These are phyloP conservation scores for Musa balbisiana DNA, from an alignment of 202 grass and related monocot species.

Conservation along the genomic window DNA sequence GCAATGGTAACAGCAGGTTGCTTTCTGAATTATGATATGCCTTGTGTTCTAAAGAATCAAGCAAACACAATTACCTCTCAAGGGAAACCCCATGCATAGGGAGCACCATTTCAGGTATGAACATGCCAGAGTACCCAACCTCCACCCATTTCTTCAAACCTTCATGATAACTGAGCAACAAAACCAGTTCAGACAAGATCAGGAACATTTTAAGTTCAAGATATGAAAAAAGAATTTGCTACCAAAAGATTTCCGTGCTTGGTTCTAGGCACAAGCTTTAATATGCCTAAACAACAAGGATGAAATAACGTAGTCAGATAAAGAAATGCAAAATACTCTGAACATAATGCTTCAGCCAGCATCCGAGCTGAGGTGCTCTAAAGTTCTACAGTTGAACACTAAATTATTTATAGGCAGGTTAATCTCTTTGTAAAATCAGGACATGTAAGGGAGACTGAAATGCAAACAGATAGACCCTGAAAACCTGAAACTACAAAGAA, in stretches of 20 bases:
- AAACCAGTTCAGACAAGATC: neutral
- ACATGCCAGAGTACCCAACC: conserved; percentile 94
- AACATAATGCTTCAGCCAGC: neutral
- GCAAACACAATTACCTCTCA: conserved; percentile 51
- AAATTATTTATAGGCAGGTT: too few species aligned
- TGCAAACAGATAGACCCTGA: too few species aligned
- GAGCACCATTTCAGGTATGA: conserved; percentile 92
- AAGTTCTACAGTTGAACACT: neutral
- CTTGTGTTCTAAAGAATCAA: neutral
- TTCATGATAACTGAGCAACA: conserved; percentile 69
- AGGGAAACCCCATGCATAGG: conserved; percentile 94
- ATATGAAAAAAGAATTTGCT: conserved; percentile 9
- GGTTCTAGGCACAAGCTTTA: conserved; percentile 76
- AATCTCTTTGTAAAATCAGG: too few species aligned
- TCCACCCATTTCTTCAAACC: conserved; percentile 95
- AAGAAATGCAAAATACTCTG: neutral
- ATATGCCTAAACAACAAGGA: conserved; percentile 41
- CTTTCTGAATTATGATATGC: neutral
- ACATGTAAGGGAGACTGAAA: too few species aligned
- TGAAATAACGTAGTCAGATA: neutral
- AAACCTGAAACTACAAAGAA: too few species aligned
- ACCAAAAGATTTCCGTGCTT: conserved; percentile 94
- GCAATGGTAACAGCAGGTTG: too few species aligned
- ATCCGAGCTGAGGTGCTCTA: neutral
- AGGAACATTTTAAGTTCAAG: conserved; percentile 10